Evolutionary conservation across 495 filamentous ascomycete genomes (phyloP), one percentile per base, ranked within the genome.

Genomic region (Cercophora sp.): DNA sequence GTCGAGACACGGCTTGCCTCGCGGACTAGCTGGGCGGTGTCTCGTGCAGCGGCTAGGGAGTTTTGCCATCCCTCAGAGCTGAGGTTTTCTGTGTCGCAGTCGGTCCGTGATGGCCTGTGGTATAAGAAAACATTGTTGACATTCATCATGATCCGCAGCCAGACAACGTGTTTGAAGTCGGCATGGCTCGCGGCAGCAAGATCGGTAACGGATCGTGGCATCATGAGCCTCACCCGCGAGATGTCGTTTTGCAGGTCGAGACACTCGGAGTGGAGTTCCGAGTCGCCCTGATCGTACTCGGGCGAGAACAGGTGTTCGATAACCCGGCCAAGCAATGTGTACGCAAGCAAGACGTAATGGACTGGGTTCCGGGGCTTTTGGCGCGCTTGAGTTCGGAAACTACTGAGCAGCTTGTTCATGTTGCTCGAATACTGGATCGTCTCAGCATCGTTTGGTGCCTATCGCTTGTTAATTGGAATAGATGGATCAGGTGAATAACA

Each of bases 251-350:
- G 32, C n/a, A 49, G 47, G 8, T 24, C 13, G 13, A n/a, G 20
- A 9, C 22, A 23, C n/a, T 49, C 47, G 18, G 32, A 35, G 3
- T 29, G 29, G 13, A 25, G 47, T 9, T 25, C 11, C 9, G 32
- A 11, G 5, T 39, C 47, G 1, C 22, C 20, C 8, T 39, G 20
- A 8, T 35, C 34, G 20, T 36, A 49, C 16, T 36, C 47, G 34
- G 47, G 47, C 32, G 47, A 49, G 47, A 37, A 49, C 34, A 49
- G 36, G 34, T 49, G 47, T 1, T 37, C 47, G 3, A 25, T 23
- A 22, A 49, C 39, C 8, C 31, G 47, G 31, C 29, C 29, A n/a
- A 37, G 31, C 20, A 49, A 23, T 19, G 34, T 25, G n/a, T 49
- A 35, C 32, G 47, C 19, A 22, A 49, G 32, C 32, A 49, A 37